phyloP scores from a whole-genome alignment of 192 early-diverging fungal genomes.

The Coemansia nantahalensis region DNA sequence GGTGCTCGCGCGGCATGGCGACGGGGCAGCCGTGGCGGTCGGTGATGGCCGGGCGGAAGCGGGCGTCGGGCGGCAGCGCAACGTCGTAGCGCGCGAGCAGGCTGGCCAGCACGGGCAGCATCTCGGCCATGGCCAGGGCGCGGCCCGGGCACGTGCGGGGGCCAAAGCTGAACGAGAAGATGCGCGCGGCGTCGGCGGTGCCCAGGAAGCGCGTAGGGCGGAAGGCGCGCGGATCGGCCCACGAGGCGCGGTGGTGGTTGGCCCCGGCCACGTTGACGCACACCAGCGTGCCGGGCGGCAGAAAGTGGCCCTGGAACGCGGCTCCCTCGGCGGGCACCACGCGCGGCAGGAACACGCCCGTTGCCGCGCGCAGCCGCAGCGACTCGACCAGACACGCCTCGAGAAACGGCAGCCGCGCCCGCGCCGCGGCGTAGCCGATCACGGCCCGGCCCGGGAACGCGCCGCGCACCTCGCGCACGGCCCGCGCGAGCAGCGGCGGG shows the following conservation, averaged over 20 bases:
- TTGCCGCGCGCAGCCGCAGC: constrained; percentile 25
- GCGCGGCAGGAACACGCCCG: constrained; percentile 18
- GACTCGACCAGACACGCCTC: constrained; percentile 42
- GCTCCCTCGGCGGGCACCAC: constrained; percentile 27
- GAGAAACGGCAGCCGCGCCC: constrained; percentile 18
- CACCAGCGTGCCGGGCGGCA: constrained; percentile 24
- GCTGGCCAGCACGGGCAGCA: constrained; percentile 23
- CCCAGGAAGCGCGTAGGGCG: constrained; percentile 37
- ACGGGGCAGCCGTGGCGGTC: constrained; percentile 11
- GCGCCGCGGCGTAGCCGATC: constrained; percentile 21
- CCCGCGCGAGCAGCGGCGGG: constrained; percentile 7
- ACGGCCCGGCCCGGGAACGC: constrained; percentile 12
- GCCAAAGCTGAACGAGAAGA: constrained; percentile 31
- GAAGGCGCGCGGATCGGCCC: constrained; percentile 21
- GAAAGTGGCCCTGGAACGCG: constrained; percentile 21
- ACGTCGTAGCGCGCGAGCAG: constrained; percentile 31
- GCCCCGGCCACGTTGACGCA: constrained; percentile 21
- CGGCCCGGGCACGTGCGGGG: constrained; percentile 30
- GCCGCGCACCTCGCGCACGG: constrained; percentile 15
- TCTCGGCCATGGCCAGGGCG: constrained; percentile 26
- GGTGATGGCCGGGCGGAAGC: constrained; percentile 6
- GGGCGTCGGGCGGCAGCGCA: constrained; percentile 2
- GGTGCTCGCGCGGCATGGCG: constrained; percentile 20
- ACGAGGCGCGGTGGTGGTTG: constrained; percentile 13
- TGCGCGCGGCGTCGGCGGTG: constrained; percentile 4